phyloP scores from a whole-genome alignment of 257 asterid genomes.

The Scutellaria baicalensis region DNA sequence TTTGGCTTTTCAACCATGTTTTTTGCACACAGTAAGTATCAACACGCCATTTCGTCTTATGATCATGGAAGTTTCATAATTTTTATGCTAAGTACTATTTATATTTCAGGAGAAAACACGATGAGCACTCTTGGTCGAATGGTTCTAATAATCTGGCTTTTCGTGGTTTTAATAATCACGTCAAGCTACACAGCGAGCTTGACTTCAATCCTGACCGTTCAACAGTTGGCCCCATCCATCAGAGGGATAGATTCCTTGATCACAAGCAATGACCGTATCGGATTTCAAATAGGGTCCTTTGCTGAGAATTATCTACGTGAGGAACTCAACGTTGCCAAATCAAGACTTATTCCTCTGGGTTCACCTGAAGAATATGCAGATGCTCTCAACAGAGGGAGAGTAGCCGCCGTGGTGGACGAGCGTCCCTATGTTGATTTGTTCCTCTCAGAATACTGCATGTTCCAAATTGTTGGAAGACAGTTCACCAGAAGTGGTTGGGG shows the following conservation, averaged over 20 bases:
- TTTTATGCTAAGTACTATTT: not conserved
- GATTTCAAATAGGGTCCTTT: conserved; percentile 72
- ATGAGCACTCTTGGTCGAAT: conserved; percentile 65
- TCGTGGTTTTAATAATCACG: conserved; percentile 60
- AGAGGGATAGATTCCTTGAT: conserved; percentile 65
- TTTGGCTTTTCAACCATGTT: conserved; percentile 87
- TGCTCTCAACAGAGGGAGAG: conserved; percentile 45
- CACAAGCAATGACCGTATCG: conserved; percentile 55
- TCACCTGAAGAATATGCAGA: conserved; percentile 68
- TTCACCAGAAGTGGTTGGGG: conserved; percentile 83
- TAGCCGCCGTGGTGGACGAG: conserved; percentile 71
- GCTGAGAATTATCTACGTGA: conserved; percentile 55
- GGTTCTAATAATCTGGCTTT: conserved; percentile 76
- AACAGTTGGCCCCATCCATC: conserved; percentile 63
- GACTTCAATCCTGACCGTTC: conserved; percentile 71
- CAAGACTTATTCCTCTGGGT: conserved; percentile 65
- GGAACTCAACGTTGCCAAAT: conserved; percentile 58
- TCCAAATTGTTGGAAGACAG: conserved; percentile 57
- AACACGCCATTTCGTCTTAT: not conserved
- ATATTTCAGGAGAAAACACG: conserved; percentile 63
- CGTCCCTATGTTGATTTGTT: conserved; percentile 66
- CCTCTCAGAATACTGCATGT: conserved; percentile 52
- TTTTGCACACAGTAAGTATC: conserved; percentile 60
- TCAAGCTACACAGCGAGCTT: conserved; percentile 83
- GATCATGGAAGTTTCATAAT: not conserved